A percentile compares a stretch with the other conserved stretches of the same genome.
These are phyloP conservation scores for Byssochlamys sp. DNA, from an alignment of 2,329 filamentous ascomycete genomes.

Conservation along the genomic window DNA sequence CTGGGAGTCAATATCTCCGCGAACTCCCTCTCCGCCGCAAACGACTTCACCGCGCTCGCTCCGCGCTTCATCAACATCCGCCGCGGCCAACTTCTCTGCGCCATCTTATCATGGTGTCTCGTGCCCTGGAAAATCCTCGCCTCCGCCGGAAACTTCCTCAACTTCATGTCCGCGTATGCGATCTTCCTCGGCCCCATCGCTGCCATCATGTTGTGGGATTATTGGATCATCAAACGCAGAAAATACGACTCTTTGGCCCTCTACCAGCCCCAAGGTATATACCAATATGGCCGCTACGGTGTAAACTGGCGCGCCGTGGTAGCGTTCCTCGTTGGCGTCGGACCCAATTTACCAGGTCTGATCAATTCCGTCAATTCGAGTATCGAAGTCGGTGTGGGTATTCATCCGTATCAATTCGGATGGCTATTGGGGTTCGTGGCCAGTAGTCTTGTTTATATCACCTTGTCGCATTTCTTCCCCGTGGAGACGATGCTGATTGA, in stretches of 20 bases:
- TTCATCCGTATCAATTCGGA: constrained; percentile 54
- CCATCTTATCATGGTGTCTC: constrained; percentile 49
- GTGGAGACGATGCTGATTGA: constrained; percentile 42
- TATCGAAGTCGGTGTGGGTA: constrained; percentile 37
- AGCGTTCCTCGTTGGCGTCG: constrained; percentile 49
- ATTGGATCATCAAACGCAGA: constrained; percentile 45
- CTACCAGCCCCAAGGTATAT: constrained; percentile 41
- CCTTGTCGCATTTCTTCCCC: constrained; percentile 41
- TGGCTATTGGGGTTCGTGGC: constrained; percentile 54
- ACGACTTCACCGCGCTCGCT: constrained; percentile 48
- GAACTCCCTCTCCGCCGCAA: constrained; percentile 45
- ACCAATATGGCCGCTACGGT: constrained; percentile 38
- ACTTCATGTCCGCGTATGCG: constrained; percentile 58
- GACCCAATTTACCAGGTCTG: constrained; percentile 49
- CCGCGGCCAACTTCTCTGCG: constrained; percentile 47
- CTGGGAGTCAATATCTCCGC: constrained; percentile 45
- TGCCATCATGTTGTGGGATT: constrained; percentile 51
- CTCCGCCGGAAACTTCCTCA: constrained; percentile 49
- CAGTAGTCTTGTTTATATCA: constrained; percentile 48
- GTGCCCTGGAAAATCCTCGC: constrained; percentile 58
- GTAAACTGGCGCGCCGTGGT: constrained; percentile 52
- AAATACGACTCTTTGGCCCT: constrained; percentile 45
- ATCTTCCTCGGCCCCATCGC: constrained; percentile 58
- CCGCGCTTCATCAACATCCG: constrained; percentile 48
- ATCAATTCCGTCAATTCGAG: constrained; percentile 32